phyloP scores from a whole-genome alignment of 2,329 filamentous ascomycete species.

The Coleophoma eucalyptorum region DNA sequence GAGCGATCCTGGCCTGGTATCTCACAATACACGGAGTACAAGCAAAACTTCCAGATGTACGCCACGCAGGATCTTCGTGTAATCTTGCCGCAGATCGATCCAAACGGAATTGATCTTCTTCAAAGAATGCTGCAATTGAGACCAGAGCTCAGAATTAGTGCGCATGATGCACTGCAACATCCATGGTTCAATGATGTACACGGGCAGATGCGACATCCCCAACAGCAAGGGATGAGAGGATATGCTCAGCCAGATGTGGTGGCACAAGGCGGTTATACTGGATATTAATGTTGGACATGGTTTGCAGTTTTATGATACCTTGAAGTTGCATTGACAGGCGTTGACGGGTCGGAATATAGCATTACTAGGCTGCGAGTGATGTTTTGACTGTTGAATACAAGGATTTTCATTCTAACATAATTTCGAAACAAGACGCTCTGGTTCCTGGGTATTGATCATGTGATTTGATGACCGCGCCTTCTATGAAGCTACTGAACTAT shows the following conservation, averaged over 20 bases:
- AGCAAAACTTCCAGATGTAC: constrained; percentile 90
- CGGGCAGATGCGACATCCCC: constrained; percentile 19
- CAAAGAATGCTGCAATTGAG: constrained; percentile 88
- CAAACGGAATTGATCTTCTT: constrained; percentile 79
- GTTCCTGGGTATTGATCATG: too few species aligned
- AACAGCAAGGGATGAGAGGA: constrained; percentile 18
- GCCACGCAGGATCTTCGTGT: constrained; percentile 84
- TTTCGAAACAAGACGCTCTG: too few species aligned
- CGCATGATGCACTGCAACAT: constrained; percentile 80
- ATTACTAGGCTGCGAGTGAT: not conserved
- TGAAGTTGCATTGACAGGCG: constrained; percentile 4
- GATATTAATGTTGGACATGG: not conserved
- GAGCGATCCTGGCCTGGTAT: constrained; percentile 96
- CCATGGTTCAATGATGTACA: constrained; percentile 81
- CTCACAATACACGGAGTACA: constrained; percentile 95
- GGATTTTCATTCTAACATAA: not conserved
- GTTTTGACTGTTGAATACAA: too few species aligned
- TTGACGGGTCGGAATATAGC: not conserved
- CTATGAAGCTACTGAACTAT: too few species aligned
- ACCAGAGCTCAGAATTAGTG: constrained; percentile 87
- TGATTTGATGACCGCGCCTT: too few species aligned
- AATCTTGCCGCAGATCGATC: constrained; percentile 88
- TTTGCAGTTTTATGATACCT: constrained; percentile 2
- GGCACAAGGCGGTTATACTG: constrained; percentile 18
- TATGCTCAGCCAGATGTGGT: constrained; percentile 21